phyloP scores from a whole-genome alignment of 2,329 filamentous ascomycete genomes.

The Penicillium sp. region DNA sequence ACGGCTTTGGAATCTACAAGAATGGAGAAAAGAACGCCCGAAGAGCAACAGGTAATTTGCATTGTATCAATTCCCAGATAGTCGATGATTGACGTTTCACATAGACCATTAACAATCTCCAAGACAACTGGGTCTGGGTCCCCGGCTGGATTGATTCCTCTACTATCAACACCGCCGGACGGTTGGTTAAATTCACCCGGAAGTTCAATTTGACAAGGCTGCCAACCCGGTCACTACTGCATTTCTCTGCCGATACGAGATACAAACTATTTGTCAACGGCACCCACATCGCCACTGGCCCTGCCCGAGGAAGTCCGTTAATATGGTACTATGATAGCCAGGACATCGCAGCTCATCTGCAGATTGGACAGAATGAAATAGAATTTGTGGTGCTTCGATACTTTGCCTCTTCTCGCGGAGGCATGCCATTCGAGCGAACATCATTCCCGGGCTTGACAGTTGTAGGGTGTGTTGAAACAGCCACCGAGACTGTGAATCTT shows the following conservation, averaged over 20 bases:
- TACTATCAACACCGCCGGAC: constrained; percentile 32
- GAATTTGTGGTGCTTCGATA: constrained; percentile 28
- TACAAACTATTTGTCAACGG: constrained; percentile 47
- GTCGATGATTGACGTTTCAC: neutral
- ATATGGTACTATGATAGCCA: constrained; percentile 36
- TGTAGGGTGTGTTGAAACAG: constrained; percentile 20
- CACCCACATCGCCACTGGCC: constrained; percentile 37
- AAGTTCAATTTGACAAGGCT: constrained; percentile 17
- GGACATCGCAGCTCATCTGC: constrained; percentile 27
- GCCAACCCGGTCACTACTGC: constrained; percentile 22
- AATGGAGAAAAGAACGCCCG: neutral
- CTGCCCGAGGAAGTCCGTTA: constrained; percentile 34
- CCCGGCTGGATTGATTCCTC: constrained; percentile 37
- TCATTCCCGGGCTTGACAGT: constrained; percentile 30
- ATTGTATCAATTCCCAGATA: no score
- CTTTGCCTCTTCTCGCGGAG: constrained; percentile 27
- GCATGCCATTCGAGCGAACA: constrained; percentile 32
- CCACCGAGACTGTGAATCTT: constrained; percentile 11
- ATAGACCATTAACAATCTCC: constrained; percentile 35
- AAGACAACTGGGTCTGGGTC: constrained; percentile 43
- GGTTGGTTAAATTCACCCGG: constrained; percentile 34
- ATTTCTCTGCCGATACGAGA: constrained; percentile 43
- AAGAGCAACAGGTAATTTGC: neutral
- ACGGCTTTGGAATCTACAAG: neutral
- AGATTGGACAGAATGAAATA: constrained; percentile 22